phyloP scores from a whole-genome alignment of 495 filamentous ascomycete species.

The Penicillium daleae region DNA sequence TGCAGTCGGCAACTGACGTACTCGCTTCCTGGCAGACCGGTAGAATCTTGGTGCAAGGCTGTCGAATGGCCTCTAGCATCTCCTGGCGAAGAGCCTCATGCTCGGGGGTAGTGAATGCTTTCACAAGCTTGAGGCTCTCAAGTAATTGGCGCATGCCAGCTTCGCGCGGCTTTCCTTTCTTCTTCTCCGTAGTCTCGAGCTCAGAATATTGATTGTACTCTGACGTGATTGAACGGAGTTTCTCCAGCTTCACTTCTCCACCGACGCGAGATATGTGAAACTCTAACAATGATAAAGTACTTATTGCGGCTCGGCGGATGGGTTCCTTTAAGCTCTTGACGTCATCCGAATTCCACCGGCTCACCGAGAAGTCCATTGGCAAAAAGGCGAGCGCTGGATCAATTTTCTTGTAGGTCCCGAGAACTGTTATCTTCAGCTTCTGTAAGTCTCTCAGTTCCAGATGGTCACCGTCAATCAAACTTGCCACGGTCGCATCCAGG shows the following conservation, averaged over 20 bases:
- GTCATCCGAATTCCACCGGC: constrained; percentile 37
- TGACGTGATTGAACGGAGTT: constrained; percentile 17
- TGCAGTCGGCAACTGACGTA: constrained; percentile 21
- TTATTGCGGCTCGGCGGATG: constrained; percentile 26
- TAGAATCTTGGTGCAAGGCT: constrained; percentile 28
- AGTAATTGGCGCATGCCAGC: constrained; percentile 35
- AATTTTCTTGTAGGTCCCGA: constrained; percentile 27
- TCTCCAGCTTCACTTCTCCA: constrained; percentile 29
- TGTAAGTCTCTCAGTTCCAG: constrained; percentile 19
- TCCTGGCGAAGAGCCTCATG: constrained; percentile 29
- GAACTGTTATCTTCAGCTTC: constrained; percentile 24
- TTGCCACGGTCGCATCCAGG: constrained; percentile 32
- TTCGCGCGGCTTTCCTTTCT: constrained; percentile 28
- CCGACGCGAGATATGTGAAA: constrained; percentile 32
- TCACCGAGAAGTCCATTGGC: constrained; percentile 35
- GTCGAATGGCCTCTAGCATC: constrained; percentile 31
- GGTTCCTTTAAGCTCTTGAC: constrained; percentile 35
- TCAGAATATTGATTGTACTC: constrained; percentile 14
- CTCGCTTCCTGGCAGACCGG: constrained; percentile 31
- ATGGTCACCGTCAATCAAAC: constrained; percentile 20
- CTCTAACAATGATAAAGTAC: constrained; percentile 27
- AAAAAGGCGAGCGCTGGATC: constrained; percentile 33
- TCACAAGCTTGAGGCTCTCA: constrained; percentile 27
- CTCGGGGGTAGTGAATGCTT: constrained; percentile 31
- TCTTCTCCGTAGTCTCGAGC: constrained; percentile 8